Percentiles rank a stretch among this genome's conserved stretches.
phyloP scores from a whole-genome alignment of 805 yeast genomes.

The Candida broadrunensis region DNA sequence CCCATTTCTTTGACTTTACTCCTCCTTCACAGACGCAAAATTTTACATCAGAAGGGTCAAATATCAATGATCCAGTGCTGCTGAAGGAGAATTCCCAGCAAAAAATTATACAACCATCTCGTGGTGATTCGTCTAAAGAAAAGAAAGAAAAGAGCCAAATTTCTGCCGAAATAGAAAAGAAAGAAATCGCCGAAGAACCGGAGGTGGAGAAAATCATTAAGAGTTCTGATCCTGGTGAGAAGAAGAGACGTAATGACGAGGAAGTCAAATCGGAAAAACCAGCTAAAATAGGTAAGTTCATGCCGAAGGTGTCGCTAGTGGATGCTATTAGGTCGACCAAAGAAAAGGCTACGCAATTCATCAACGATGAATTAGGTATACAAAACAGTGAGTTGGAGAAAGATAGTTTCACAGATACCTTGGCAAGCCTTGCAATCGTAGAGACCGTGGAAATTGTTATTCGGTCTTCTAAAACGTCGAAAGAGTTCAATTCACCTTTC shows the following conservation, averaged over 20 bases:
- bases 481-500: not conserved
- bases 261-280: conserved; percentile 4
- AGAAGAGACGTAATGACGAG: not conserved
- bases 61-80: too few species aligned
- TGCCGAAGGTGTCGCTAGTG: conserved; percentile 17
- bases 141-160: too few species aligned
- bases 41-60: too few species aligned
- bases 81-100: too few species aligned
- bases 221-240: not conserved
- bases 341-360: conserved; percentile 15
- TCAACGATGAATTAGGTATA: conserved; percentile 25
- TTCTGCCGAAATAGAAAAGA: not conserved
- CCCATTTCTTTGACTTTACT: conserved; percentile 32
- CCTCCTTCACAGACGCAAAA: conserved; percentile 2
- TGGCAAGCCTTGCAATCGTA: conserved; percentile 27
- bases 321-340: conserved; percentile 29
- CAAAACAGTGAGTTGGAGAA: conserved; percentile 7
- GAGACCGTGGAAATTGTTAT: conserved; percentile 22
- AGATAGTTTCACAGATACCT: conserved; percentile 10
- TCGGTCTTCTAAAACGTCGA: conserved; percentile 5
- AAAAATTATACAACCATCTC: too few species aligned
- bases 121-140: too few species aligned
- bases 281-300: conserved; percentile 8
- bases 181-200: not conserved
- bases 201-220: too few species aligned